phyloP scores from a whole-genome alignment of 2,329 filamentous ascomycete species.

The Alternaria brassicicola region DNA sequence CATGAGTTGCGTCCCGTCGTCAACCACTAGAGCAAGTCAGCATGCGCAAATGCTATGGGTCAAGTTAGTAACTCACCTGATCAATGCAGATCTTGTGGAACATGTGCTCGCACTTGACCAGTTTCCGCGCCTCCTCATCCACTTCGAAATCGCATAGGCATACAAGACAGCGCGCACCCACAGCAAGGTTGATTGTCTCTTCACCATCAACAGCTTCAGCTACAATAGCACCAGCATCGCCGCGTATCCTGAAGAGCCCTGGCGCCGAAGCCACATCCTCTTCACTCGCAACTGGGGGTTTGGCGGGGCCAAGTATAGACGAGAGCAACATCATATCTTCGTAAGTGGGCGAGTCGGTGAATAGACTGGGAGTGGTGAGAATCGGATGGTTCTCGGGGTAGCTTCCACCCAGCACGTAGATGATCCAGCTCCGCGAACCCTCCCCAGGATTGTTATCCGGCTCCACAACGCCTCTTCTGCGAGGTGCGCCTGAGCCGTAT shows the following conservation, averaged over 20 bases:
- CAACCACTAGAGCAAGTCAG: constrained; percentile 61
- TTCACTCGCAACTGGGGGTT: constrained; percentile 70
- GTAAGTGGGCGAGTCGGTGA: constrained; percentile 73
- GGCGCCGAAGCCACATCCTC: constrained; percentile 68
- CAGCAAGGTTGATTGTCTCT: constrained; percentile 35
- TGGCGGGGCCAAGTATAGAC: constrained; percentile 69
- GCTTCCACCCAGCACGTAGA: constrained; percentile 73
- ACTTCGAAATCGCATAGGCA: constrained; percentile 70
- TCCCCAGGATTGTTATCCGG: constrained; percentile 62
- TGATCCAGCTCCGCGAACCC: constrained; percentile 70
- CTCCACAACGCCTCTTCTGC: constrained; percentile 68
- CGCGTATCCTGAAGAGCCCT: constrained; percentile 62
- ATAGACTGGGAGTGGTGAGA: constrained; percentile 71
- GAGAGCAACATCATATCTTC: constrained; percentile 75
- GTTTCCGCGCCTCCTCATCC: constrained; percentile 64
- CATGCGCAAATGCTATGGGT: not conserved
- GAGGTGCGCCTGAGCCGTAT: constrained; percentile 66
- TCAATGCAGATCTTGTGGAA: constrained; percentile 74
- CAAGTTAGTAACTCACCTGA: constrained; percentile 58
- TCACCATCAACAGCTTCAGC: constrained; percentile 55
- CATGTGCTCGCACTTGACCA: constrained; percentile 68
- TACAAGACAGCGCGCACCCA: constrained; percentile 65
- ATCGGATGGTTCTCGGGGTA: constrained; percentile 74
- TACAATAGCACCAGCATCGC: constrained; percentile 49
- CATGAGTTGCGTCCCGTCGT: constrained; percentile 70